These are phyloP conservation scores for Pontederia paniculata DNA, from an alignment of 176 grass and related monocot genomes.

Conservation along the genomic window DNA sequence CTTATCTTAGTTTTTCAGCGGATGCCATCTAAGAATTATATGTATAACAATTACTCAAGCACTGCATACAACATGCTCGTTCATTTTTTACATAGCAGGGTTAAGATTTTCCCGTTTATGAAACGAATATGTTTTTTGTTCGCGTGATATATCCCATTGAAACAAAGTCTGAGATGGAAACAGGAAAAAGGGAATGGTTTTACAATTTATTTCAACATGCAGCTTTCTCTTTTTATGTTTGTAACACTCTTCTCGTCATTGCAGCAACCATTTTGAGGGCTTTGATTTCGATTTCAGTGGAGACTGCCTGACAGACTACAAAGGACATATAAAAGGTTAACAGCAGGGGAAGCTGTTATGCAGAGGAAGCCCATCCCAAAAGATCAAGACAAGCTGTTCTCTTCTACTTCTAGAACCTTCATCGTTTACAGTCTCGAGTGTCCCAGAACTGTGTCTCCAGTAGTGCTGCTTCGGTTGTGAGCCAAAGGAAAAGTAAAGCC, in stretches of 20 bases:
- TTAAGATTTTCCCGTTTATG: not conserved
- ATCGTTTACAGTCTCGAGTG: slow-evolving; percentile 47
- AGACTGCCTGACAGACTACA: slow-evolving; percentile 42
- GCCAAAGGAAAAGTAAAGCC: slow-evolving; percentile 24
- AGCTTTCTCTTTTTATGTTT: not conserved
- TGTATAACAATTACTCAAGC: not conserved
- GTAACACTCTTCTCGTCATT: slow-evolving; percentile 2
- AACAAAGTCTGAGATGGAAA: too few relatives aligned
- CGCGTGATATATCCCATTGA: not conserved
- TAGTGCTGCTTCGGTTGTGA: not conserved
- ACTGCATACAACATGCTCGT: too few relatives aligned
- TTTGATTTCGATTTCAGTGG: slow-evolving; percentile 67
- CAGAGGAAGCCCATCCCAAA: slow-evolving; percentile 73
- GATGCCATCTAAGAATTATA: too few relatives aligned
- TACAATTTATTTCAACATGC: not conserved
- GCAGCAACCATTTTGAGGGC: slow-evolving; percentile 50
- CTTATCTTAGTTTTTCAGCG: too few relatives aligned
- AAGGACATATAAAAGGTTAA: slow-evolving; percentile 62
- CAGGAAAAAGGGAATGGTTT: not conserved
- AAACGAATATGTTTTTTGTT: not conserved
- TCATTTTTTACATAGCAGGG: too few relatives aligned
- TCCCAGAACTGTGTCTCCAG: slow-evolving; percentile 19
- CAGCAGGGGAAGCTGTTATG: slow-evolving; percentile 51
- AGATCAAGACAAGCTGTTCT: slow-evolving; percentile 52
- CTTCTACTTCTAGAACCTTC: slow-evolving; percentile 15